These are phyloP conservation scores for Pythium sp. DNA, from an alignment of 352 stramenopile genomes.

Conservation along the genomic window DNA sequence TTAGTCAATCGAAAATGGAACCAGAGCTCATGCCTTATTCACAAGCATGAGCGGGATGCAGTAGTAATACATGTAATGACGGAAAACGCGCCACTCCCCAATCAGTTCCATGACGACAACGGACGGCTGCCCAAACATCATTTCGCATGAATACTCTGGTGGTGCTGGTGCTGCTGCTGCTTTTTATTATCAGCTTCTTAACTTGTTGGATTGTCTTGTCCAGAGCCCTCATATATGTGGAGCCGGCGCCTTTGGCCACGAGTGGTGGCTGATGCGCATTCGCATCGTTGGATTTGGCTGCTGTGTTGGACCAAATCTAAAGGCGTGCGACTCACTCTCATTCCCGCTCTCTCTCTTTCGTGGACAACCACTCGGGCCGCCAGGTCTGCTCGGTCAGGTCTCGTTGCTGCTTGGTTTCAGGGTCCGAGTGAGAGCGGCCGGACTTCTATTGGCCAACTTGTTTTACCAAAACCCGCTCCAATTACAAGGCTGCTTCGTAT, in stretches of 20 bases:
- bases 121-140: too few relatives aligned
- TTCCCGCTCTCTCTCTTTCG: slow-evolving; percentile 1
- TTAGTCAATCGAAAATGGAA: neutral
- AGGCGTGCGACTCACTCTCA: neutral
- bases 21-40: neutral
- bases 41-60: neutral
- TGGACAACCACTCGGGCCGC: neutral
- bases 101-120: too few relatives aligned
- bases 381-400: neutral
- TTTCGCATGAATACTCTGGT: too few relatives aligned
- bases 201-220: neutral
- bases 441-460: neutral
- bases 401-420: neutral
- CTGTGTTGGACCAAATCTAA: neutral
- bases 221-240: neutral
- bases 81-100: too few relatives aligned
- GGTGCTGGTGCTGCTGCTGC: too few relatives aligned
- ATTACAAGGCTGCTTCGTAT: neutral
- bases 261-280: neutral
- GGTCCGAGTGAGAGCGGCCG: neutral
- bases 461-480: neutral
- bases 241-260: neutral
- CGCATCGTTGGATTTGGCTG: neutral
- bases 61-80: too few relatives aligned
- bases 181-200: too few relatives aligned